Evolutionary conservation across 192 early-diverging fungal genomes (phyloP).

Genomic region (Mortierella claussenii): DNA sequence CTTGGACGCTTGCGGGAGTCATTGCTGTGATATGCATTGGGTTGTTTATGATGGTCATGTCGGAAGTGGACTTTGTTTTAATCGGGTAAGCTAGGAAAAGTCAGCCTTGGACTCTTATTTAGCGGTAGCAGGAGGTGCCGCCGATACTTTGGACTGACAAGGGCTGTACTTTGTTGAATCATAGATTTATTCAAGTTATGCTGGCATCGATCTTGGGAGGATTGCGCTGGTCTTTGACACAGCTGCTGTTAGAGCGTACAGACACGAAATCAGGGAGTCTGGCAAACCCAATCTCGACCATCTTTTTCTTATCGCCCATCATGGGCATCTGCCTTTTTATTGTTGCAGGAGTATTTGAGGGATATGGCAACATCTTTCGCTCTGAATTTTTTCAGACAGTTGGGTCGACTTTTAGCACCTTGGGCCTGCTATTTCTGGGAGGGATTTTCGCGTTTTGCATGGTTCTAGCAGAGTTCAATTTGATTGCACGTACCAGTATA

Average conservation of each 20-base stretch:
- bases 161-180: too few relatives aligned
- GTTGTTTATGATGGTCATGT: slow-evolving; percentile 87
- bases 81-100: slow-evolving; percentile 73
- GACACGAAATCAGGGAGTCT: slow-evolving; percentile 77
- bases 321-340: slow-evolving; percentile 75
- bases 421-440: slow-evolving; percentile 72
- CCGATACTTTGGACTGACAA: too few relatives aligned
- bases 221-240: slow-evolving; percentile 90
- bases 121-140: too few relatives aligned
- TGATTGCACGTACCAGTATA: slow-evolving; percentile 88
- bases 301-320: slow-evolving; percentile 84
- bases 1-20: slow-evolving; percentile 73
- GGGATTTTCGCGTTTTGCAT: slow-evolving; percentile 89
- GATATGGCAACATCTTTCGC: slow-evolving; percentile 59
- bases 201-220: slow-evolving; percentile 84
- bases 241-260: slow-evolving; percentile 74
- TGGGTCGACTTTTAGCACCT: slow-evolving; percentile 51
- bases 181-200: slow-evolving; percentile 79
- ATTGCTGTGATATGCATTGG: slow-evolving; percentile 85
- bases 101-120: too few relatives aligned
- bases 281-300: slow-evolving; percentile 90
- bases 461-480: slow-evolving; percentile 87
- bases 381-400: slow-evolving; percentile 66
- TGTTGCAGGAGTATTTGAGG: slow-evolving; percentile 75
- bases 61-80: slow-evolving; percentile 82